Conservation (phyloP, 2,329 filamentous ascomycete species). For the Sporothrix curviconia region DNA sequence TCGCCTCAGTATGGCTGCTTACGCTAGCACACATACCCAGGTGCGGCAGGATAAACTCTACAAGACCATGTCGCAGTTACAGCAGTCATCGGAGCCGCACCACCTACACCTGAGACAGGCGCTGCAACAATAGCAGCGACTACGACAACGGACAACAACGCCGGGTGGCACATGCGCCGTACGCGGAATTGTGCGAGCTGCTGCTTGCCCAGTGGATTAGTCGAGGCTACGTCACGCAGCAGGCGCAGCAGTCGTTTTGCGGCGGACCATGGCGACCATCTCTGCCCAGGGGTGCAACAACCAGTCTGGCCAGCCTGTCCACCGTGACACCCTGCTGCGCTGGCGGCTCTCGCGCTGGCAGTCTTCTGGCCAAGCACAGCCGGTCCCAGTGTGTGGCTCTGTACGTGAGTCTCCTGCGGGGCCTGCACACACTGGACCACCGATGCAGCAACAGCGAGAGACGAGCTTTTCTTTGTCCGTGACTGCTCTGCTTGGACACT, state of each 20-base stretch:
- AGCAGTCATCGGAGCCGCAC: background rate
- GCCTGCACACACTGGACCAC: constrained; percentile 12
- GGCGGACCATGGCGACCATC: background rate
- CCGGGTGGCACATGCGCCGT: constrained; percentile 9
- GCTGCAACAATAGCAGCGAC: background rate
- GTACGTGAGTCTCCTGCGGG: constrained; percentile 14
- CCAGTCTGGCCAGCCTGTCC: background rate
- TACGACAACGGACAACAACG: background rate
- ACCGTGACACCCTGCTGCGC: constrained; percentile 17
- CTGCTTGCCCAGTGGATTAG: constrained; percentile 28
- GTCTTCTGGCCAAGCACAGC: constrained; percentile 16
- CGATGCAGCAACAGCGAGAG: background rate
- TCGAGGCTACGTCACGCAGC: constrained; percentile 21
- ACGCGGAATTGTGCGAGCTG: constrained; percentile 24
- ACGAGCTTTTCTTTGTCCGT: constrained; percentile 11
- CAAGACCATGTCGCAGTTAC: constrained; percentile 14
- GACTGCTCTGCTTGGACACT: background rate
- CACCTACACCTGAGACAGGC: no score
- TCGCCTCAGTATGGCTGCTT: constrained; percentile 15
- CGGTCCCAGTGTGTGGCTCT: constrained; percentile 9
- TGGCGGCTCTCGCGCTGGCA: constrained; percentile 25
- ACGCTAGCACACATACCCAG: constrained; percentile 18
- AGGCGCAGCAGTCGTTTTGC: background rate
- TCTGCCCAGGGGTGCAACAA: background rate
- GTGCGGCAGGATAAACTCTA: constrained; percentile 18